Evolutionary conservation across 2,329 filamentous ascomycete genomes (phyloP), one percentile per base, ranked within the genome.

Genomic region (Fusarium sp.): DNA sequence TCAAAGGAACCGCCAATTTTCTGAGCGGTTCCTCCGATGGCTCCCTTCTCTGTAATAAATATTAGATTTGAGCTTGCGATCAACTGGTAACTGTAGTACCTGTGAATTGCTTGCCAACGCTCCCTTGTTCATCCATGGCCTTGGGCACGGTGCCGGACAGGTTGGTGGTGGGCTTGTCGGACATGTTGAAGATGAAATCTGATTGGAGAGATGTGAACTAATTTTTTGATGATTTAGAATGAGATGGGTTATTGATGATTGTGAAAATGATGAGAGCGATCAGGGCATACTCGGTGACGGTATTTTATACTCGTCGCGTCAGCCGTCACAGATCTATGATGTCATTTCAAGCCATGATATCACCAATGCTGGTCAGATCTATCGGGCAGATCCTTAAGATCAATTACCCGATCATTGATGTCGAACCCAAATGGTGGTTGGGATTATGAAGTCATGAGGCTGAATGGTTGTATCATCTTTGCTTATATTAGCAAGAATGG

Each of bases 61-160:
- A 15, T 47, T 11, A 47, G 19, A 13, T 1, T 3, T 21, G 9
- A 21, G 9, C 9, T 15, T 28, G 0, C 4, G 2, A 28, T 7
- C 8, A 13, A 4, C 12, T 10, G 9, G 3, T 3, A 16, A 21
- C 4, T 0, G 0, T 21, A 19, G 7, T 28, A 86, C 85, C 84
- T 8, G 86, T 90, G 75, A 90, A 90, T 28, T 89, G 86, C 73
- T 87, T 88, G 25, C 88, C 88, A 38, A 90, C 83, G 0, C 83
- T 80, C 9, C 88, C 88, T 2, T 85, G 79, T 2, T 83, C 85
- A 44, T 88, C 88, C 52, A 90, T 81, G 1, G 82, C 76, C 70
- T 81, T 84, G 35, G 84, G 83, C 73, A 81, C 47, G 2, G 67
- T 71, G 18, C 37, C 50, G 21, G 47, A 56, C 15, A 52, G 44